Evolutionary conservation across 2,329 filamentous ascomycete species (phyloP), one percentile per base, ranked within the genome.

Genomic region (Hymenoscyphus scutula): DNA sequence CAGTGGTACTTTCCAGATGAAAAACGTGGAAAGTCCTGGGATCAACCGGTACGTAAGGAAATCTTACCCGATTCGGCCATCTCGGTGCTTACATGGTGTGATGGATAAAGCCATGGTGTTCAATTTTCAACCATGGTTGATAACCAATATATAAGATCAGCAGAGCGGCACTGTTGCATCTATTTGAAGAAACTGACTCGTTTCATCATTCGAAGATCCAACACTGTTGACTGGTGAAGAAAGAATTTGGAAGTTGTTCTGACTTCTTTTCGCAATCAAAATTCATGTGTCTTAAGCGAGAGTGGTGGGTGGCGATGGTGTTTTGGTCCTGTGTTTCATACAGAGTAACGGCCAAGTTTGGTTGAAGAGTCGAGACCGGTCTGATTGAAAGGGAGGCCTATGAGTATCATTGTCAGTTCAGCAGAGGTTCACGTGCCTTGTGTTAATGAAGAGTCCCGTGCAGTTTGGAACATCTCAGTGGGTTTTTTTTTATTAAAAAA

Each of bases 21-120:
- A 54, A 54, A 54, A 54, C 53, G 53, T 54, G 53, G 53, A 54
- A 25, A 19, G n/a, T 25, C 23, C 45, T 51, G 19, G 45, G 45
- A 23, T 51, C 32, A 29, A 32, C 53, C 53, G 53, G 53, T 17
- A 54, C 8, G 53, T 30, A 3, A n/a, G 53, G 15, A 30, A 19
- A 54, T 29, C 53, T 19, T 15, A 23, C 45, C 45, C 45, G 29
- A 54, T 29, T 54, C 53, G 27, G 29, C 10, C 53, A 30, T 32
- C 27, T 54, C 27, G 53, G 53, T 30, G 53, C 53, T 54, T 29
- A 32, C 25, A 30, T 29, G 27, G 25, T 54, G 29, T 54, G 53
- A 54, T 13, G 25, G 27, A 19, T 32, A 17, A 54, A 54, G 53
- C 4, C 17, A 19, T n/a, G 23, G 13, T 29, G 25, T 29, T 15